Evolutionary conservation across 2,329 filamentous ascomycete species (phyloP).

Genomic region (Cadophora sp.): DNA sequence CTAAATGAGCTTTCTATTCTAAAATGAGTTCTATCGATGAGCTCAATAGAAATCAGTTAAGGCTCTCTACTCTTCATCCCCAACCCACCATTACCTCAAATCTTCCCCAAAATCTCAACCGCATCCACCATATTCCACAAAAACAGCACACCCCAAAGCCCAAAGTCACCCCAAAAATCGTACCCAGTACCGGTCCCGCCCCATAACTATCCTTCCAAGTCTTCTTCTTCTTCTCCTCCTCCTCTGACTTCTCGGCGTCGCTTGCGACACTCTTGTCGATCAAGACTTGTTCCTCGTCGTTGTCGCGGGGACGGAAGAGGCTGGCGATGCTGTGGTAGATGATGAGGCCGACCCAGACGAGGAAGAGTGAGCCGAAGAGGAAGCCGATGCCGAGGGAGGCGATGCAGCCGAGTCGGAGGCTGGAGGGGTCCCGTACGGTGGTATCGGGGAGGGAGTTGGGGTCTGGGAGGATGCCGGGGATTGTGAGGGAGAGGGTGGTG

Average conservation of each 20-base stretch:
- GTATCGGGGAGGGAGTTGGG: background rate
- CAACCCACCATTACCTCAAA: background rate
- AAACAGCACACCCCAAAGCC: background rate
- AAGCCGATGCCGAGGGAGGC: background rate
- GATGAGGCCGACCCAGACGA: background rate
- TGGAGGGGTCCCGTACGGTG: background rate
- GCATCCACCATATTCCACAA: background rate
- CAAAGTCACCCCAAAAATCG: background rate
- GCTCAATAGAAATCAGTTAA: no score
- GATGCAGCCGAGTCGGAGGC: background rate
- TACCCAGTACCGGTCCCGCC: background rate
- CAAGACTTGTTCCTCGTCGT: background rate
- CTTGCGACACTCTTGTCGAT: background rate
- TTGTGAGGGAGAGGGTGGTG: background rate
- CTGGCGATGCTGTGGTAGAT: background rate
- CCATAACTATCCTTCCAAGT: background rate
- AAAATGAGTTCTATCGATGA: no score
- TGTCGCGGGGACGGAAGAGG: background rate
- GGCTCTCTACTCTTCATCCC: background rate
- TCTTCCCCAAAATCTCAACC: background rate
- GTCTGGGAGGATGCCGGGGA: background rate
- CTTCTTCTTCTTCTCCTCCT: background rate
- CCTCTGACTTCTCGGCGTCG: background rate
- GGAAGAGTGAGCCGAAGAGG: background rate
- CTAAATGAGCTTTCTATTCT: no score